Conservation (phyloP, 2,329 filamentous ascomycete genomes). For the Pseudogymnoascus sp. region DNA sequence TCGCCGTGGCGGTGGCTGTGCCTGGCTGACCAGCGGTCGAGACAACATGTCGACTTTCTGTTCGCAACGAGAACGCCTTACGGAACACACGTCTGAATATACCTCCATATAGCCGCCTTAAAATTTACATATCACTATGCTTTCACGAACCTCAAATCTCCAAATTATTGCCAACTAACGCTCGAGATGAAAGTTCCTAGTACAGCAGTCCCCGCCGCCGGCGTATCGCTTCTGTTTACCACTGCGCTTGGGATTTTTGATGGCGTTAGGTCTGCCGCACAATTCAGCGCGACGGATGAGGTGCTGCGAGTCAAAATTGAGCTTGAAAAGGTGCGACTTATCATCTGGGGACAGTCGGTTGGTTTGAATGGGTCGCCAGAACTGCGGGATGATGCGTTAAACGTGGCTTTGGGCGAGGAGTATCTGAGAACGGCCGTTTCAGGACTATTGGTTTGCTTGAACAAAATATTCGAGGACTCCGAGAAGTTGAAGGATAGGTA, state of each 20-base stretch:
- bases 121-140: background rate
- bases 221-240: background rate
- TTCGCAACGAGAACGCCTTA: background rate
- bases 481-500: background rate
- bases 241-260: background rate
- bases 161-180: background rate
- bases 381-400: background rate
- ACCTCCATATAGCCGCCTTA: background rate
- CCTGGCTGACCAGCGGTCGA: background rate
- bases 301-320: background rate
- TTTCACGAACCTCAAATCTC: background rate
- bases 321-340: background rate
- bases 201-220: background rate
- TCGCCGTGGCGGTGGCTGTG: background rate
- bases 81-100: background rate
- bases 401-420: background rate
- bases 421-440: background rate
- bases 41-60: background rate
- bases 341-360: background rate
- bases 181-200: background rate
- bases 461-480: background rate
- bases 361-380: background rate
- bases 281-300: background rate
- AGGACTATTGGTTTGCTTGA: background rate
- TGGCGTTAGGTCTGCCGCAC: background rate